Conservation (phyloP, 371 early-diverging fungal genomes). For the Coemansia sp. region DNA sequence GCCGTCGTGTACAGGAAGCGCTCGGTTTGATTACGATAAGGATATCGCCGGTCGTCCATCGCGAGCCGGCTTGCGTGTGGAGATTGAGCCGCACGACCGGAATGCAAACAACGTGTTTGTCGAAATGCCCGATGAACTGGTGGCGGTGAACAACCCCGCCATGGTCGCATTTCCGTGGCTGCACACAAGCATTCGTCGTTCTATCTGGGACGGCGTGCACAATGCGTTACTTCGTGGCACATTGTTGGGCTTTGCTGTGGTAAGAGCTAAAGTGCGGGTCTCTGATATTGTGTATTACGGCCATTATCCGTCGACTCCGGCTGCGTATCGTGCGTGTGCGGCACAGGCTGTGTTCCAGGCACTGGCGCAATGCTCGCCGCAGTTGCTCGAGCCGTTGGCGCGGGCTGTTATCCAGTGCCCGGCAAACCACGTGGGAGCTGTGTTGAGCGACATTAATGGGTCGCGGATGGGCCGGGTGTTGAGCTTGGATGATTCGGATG, state of each 20-base stretch:
- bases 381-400: conserved; percentile 88
- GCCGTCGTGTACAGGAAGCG: conserved; percentile 48
- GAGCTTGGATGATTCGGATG: conserved; percentile 53
- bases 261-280: conserved; percentile 61
- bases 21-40: conserved; percentile 58
- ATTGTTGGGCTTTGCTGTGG: conserved; percentile 76
- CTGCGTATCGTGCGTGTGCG: conserved; percentile 68
- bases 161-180: neutral
- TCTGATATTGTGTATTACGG: conserved; percentile 57
- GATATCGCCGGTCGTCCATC: conserved; percentile 73
- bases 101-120: conserved; percentile 37
- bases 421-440: conserved; percentile 71
- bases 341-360: conserved; percentile 63
- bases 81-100: conserved; percentile 54
- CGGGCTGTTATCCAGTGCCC: conserved; percentile 70
- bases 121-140: conserved; percentile 21
- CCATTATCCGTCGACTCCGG: conserved; percentile 64
- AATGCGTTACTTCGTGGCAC: conserved; percentile 78
- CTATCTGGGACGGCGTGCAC: conserved; percentile 68
- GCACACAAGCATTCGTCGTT: conserved; percentile 31
- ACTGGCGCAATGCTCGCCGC: conserved; percentile 57
- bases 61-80: conserved; percentile 62
- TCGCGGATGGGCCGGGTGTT: conserved; percentile 74
- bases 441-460: conserved; percentile 77
- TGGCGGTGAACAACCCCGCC: conserved; percentile 15